Evolutionary conservation across 352 stramenopile genomes (phyloP).

Genomic region (Peronosclerospora sorghi): DNA sequence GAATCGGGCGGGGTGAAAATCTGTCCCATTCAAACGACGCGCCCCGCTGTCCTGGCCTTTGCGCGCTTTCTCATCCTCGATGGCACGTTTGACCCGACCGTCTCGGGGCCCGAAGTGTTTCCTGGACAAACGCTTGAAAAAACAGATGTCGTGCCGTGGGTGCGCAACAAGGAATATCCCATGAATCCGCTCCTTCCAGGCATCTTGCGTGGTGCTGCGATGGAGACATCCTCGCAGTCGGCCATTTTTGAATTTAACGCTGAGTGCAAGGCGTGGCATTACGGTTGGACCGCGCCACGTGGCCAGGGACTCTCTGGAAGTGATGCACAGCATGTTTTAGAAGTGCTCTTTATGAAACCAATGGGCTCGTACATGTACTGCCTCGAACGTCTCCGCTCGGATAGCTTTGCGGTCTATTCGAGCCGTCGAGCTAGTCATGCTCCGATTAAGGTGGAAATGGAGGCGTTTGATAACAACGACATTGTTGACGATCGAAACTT

Average conservation of each 20-base stretch:
- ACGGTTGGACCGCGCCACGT: slow-evolving; percentile 72
- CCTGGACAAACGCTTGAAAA: slow-evolving; percentile 71
- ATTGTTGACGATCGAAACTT: slow-evolving; percentile 26
- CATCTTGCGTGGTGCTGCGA: slow-evolving; percentile 60
- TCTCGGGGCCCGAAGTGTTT: slow-evolving; percentile 64
- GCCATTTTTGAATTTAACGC: slow-evolving; percentile 85
- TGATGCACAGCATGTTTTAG: slow-evolving; percentile 65
- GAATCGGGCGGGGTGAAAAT: slow-evolving; percentile 74
- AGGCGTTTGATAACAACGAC: slow-evolving; percentile 40
- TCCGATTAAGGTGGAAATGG: slow-evolving; percentile 37
- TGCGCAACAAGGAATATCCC: slow-evolving; percentile 63
- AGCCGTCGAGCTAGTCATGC: slow-evolving; percentile 60
- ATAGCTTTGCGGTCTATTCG: slow-evolving; percentile 72
- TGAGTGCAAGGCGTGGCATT: slow-evolving; percentile 85
- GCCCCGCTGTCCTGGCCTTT: slow-evolving; percentile 51
- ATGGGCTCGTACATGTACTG: slow-evolving; percentile 78
- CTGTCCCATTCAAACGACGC: slow-evolving; percentile 58
- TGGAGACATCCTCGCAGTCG: slow-evolving; percentile 68
- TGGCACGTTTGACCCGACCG: slow-evolving; percentile 49
- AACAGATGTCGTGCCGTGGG: slow-evolving; percentile 42
- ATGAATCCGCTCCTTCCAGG: slow-evolving; percentile 70
- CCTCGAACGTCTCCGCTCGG: slow-evolving; percentile 62
- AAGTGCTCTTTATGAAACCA: slow-evolving; percentile 77
- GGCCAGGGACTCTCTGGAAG: slow-evolving; percentile 66
- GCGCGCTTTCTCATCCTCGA: slow-evolving; percentile 68